Conservation (phyloP, 257 asterid genomes). For the Linderniella brevidens region DNA sequence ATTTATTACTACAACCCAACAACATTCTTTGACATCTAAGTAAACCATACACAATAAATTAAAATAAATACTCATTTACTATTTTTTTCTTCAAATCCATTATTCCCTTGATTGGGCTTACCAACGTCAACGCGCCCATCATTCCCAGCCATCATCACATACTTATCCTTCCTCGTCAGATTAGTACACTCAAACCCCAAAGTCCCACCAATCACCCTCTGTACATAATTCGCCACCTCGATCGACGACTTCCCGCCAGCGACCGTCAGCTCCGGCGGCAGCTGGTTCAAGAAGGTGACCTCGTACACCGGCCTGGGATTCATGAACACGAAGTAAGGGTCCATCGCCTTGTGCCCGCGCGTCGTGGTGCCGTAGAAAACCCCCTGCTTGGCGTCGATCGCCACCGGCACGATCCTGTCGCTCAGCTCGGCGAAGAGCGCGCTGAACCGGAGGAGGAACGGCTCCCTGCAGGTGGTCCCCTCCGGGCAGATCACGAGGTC, state of each 20-base stretch:
- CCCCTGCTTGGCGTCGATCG: slow-evolving; percentile 48
- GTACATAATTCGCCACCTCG: slow-evolving; percentile 76
- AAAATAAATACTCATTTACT: no score
- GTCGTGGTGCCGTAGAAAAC: slow-evolving; percentile 73
- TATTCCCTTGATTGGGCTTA: no score
- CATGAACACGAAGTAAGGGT: slow-evolving; percentile 85
- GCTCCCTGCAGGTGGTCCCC: slow-evolving; percentile 84
- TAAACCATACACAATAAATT: no score
- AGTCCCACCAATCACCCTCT: slow-evolving; percentile 64
- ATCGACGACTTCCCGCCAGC: slow-evolving; percentile 51
- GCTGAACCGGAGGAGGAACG: slow-evolving; percentile 61
- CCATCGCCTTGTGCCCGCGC: slow-evolving; percentile 49
- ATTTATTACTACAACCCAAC: no score
- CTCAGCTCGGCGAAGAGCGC: slow-evolving; percentile 84
- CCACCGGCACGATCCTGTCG: slow-evolving; percentile 81
- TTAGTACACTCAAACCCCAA: slow-evolving; percentile 77
- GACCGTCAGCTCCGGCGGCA: slow-evolving; percentile 47
- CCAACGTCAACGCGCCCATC: slow-evolving; percentile 20
- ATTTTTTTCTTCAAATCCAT: no score
- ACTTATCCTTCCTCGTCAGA: slow-evolving; percentile 74
- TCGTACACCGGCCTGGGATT: slow-evolving; percentile 79
- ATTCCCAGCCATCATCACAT: slow-evolving; percentile 66
- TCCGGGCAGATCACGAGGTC: slow-evolving; percentile 78
- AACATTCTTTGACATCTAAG: no score
- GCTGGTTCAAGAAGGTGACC: slow-evolving; percentile 49